These are phyloP conservation scores for Physcomitrellopsis africana DNA, from an alignment of 225 moss, liverwort and hornwort genomes.

Conservation along the genomic window DNA sequence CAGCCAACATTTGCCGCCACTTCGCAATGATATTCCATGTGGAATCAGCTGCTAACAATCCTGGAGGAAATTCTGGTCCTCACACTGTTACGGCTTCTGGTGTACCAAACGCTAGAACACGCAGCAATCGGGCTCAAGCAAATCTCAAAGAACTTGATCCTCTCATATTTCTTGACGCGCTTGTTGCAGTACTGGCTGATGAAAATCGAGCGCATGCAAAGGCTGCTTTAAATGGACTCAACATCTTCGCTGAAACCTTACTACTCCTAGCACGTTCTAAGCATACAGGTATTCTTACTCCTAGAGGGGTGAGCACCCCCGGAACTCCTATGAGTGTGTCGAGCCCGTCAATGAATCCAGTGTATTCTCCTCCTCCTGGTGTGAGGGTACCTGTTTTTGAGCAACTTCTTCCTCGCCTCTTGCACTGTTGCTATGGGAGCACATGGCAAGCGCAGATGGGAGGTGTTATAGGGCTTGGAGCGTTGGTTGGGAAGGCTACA, in stretches of 20 bases:
- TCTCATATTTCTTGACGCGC: constrained; percentile 94
- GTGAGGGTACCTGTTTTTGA: constrained; percentile 98
- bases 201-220: constrained; percentile 98
- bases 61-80: constrained; percentile 61
- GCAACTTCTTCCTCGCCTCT: constrained; percentile 96
- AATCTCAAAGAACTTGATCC: constrained; percentile 98
- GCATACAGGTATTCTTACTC: constrained; percentile 95
- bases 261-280: constrained; percentile 94
- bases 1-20: constrained; percentile 94
- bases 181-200: constrained; percentile 96
- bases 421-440: constrained; percentile 99
- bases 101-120: constrained; percentile 69
- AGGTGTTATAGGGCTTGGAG: constrained; percentile 98
- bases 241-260: constrained; percentile 97
- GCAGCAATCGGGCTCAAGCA: constrained; percentile 83
- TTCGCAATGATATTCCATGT: constrained; percentile 99
- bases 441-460: constrained; percentile 99
- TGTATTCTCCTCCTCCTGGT: constrained; percentile 99
- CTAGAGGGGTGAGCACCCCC: constrained; percentile 97
- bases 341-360: constrained; percentile 99
- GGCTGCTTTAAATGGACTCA: constrained; percentile 95
- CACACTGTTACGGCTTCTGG: constrained; percentile 64
- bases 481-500: constrained; percentile 98
- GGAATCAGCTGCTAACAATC: constrained; percentile 84
- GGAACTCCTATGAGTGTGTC: constrained; percentile 99